phyloP scores from a whole-genome alignment of 140 eudicot genomes.

The Cichorium intybus region DNA sequence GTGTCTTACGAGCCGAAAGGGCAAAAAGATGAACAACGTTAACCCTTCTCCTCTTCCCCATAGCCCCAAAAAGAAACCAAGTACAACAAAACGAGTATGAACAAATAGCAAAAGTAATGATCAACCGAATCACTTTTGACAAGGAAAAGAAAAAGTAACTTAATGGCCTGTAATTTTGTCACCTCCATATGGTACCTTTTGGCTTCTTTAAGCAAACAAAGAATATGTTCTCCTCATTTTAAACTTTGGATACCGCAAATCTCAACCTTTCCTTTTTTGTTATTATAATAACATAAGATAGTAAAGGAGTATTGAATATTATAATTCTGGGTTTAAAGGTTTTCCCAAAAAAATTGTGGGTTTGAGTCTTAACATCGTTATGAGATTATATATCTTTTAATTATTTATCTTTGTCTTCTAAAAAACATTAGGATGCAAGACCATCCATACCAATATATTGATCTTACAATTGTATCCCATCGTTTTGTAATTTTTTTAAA shows the following conservation, averaged over 20 bases:
- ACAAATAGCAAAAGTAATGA: conserved; percentile 14
- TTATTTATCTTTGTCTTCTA: no score
- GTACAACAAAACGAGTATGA: conserved; percentile 1
- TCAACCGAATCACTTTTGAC: conserved; percentile 28
- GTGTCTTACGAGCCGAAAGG: conserved; percentile 11
- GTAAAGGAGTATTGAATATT: no score
- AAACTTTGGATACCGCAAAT: conserved; percentile 41
- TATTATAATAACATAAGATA: no score
- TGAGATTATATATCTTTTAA: no score
- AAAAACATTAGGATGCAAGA: no score
- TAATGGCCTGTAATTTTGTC: conserved; percentile 21
- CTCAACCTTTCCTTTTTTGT: conserved; percentile 27
- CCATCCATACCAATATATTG: no score
- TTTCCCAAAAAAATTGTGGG: no score
- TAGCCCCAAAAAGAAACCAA: not conserved
- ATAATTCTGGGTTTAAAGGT: no score
- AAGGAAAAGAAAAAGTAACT: conserved; percentile 22
- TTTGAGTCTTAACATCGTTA: no score
- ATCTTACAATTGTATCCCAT: no score
- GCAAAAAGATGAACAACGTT: not conserved
- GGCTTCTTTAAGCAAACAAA: conserved; percentile 15
- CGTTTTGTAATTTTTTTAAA: no score
- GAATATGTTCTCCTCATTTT: conserved; percentile 42
- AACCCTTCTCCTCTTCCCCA: not conserved
- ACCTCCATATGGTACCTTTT: conserved; percentile 8